Evolutionary conservation across 2,329 filamentous ascomycete species (phyloP).

Genomic region (Colletotrichum destructivum): DNA sequence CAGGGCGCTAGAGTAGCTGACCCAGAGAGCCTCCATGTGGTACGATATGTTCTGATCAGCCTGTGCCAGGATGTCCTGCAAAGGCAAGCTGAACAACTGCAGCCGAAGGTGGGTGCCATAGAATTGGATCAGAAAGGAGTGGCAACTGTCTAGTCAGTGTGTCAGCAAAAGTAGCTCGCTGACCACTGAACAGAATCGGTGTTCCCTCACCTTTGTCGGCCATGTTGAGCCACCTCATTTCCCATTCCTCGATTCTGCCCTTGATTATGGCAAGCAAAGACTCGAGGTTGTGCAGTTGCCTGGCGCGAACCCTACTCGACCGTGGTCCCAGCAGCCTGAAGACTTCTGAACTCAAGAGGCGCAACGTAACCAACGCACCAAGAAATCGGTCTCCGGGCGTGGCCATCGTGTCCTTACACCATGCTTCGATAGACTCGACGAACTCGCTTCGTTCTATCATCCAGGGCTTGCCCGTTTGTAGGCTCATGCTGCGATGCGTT

Average conservation of each 20-base stretch:
- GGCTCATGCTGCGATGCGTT: constrained; percentile 51
- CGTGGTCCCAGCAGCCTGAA: constrained; percentile 46
- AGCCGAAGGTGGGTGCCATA: constrained; percentile 57
- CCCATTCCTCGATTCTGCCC: constrained; percentile 47
- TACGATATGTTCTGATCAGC: constrained; percentile 44
- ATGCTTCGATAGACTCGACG: constrained; percentile 54
- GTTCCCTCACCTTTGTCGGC: not conserved
- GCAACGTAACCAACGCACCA: constrained; percentile 54
- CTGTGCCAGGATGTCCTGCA: constrained; percentile 51
- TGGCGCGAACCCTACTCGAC: constrained; percentile 33
- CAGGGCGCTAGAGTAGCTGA: constrained; percentile 50
- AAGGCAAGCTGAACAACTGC: constrained; percentile 53
- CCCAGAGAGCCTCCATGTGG: constrained; percentile 51
- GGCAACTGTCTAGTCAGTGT: constrained; percentile 44
- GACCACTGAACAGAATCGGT: not conserved
- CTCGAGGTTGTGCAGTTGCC: constrained; percentile 44
- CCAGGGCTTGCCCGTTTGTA: constrained; percentile 58
- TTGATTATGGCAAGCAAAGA: constrained; percentile 46
- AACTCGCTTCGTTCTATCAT: constrained; percentile 58
- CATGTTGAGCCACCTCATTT: constrained; percentile 44
- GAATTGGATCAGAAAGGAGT: constrained; percentile 55
- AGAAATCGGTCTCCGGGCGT: constrained; percentile 53
- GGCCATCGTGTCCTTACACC: constrained; percentile 52
- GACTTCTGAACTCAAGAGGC: constrained; percentile 54
- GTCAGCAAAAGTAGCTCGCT: not conserved